phyloP scores from a whole-genome alignment of 1,284 basidiomycete species.

The Malassezia cuniculi region DNA sequence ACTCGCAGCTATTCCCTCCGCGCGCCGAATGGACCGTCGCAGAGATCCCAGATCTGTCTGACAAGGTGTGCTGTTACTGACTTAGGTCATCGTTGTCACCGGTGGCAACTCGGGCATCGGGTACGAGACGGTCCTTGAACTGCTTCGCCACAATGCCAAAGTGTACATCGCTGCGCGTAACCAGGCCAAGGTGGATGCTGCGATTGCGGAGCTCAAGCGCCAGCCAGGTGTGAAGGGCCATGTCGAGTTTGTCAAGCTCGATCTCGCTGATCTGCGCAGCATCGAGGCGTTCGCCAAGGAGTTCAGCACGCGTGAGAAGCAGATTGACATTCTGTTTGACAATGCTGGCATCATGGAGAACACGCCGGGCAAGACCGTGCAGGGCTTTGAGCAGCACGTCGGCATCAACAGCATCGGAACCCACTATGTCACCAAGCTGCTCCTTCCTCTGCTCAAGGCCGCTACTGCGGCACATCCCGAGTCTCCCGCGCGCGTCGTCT shows the following conservation, averaged over 20 bases:
- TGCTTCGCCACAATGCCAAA: slow-evolving; percentile 24
- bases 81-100: too few species aligned
- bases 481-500: slow-evolving; percentile 12
- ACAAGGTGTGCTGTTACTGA: too few species aligned
- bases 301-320: slow-evolving; percentile 14
- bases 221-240: too few species aligned
- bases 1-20: too few species aligned
- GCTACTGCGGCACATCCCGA: slow-evolving; percentile 4
- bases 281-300: slow-evolving; percentile 16
- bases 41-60: too few species aligned
- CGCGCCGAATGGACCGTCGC: too few species aligned
- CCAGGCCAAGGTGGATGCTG: slow-evolving; percentile 6
- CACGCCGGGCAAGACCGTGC: slow-evolving; percentile 9
- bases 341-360: slow-evolving; percentile 23
- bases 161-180: slow-evolving; percentile 21
- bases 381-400: slow-evolving; percentile 28
- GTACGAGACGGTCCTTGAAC: slow-evolving; percentile 21
- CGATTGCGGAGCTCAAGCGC: slow-evolving; percentile 4
- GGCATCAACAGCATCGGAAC: slow-evolving; percentile 28
- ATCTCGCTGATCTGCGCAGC: slow-evolving; percentile 18
- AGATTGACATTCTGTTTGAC: slow-evolving; percentile 23
- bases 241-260: slow-evolving; percentile 19
- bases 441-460: slow-evolving; percentile 17
- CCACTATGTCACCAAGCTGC: slow-evolving; percentile 20
- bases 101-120: slow-evolving; percentile 36